Evolutionary conservation across 768 basidiomycete species (phyloP).

Genomic region (Daedaleopsis sinensis): DNA sequence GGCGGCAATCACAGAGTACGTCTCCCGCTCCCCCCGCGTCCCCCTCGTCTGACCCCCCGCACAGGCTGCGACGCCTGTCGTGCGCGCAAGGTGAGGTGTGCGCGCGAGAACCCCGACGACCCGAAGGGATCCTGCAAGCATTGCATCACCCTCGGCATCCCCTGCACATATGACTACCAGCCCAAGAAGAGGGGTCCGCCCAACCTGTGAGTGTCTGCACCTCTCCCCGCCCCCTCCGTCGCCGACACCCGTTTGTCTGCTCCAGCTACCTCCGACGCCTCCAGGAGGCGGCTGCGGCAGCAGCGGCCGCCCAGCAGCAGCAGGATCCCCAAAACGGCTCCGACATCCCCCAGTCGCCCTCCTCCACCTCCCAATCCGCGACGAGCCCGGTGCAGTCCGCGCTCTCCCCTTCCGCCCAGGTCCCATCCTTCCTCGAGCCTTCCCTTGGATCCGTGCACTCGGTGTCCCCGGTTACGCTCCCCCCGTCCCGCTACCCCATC

Average conservation of each 20-base stretch:
- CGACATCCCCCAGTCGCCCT: conserved; percentile 42
- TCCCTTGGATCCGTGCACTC: conserved; percentile 40
- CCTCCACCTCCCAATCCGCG: conserved; percentile 38
- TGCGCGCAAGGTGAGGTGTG: conserved; percentile 85
- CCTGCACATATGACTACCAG: conserved; percentile 90
- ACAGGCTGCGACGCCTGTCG: conserved; percentile 86
- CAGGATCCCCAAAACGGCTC: conserved; percentile 34
- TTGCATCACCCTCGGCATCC: conserved; percentile 78
- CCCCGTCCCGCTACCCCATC: conserved; percentile 73
- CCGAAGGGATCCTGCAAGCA: conserved; percentile 84
- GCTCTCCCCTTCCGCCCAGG: conserved; percentile 39
- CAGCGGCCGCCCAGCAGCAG: conserved; percentile 55
- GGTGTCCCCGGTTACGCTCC: conserved; percentile 47
- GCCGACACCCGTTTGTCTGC: conserved; percentile 4
- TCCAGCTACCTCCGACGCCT: conserved; percentile 66
- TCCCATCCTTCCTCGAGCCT: conserved; percentile 55
- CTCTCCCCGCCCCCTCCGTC: background rate
- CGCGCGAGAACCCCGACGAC: conserved; percentile 78
- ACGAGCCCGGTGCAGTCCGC: conserved; percentile 50
- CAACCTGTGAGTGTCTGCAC: conserved; percentile 66
- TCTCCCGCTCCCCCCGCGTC: conserved; percentile 28
- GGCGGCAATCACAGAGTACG: conserved; percentile 87
- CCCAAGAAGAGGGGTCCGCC: conserved; percentile 94
- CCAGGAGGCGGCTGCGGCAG: conserved; percentile 72
- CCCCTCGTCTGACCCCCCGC: conserved; percentile 24